Evolutionary conservation across 2,329 filamentous ascomycete species (phyloP), one percentile per base, ranked within the genome.

Genomic region (Periconia sp.): DNA sequence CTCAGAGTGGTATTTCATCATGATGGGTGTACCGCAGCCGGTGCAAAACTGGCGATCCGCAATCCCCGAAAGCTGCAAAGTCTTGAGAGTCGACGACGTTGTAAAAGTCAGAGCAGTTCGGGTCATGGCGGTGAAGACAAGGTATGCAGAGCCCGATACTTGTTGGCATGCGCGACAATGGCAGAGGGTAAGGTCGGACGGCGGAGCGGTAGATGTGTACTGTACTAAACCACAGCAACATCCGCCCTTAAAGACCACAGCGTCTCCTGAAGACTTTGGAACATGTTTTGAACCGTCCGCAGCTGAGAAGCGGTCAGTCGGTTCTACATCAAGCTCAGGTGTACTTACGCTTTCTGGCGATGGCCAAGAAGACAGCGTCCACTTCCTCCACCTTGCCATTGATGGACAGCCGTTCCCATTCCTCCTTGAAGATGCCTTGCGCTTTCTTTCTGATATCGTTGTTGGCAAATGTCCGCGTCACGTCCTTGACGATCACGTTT

Each of bases 141-240:
- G 61, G 43, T 69, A 79, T 1, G 71, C 70, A 3, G 69, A 72
- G 10, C 77, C 76, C 2, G 76, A 73, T 26, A 77, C 47, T 52
- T 74, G 73, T 43, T 76, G 75, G 48, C 78, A 81, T 28, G 71
- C 71, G n/a, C 57, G 61, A 52, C 78, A 80, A 54, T 79, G 70
- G 57, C 77, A 80, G 41, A 73, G 58, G 13, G 62, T 66, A 19
- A 76, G 56, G 17, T 57, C 46, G 10, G 51, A 57, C 1, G 76
- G 74, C 1, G 64, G 52, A 1, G 47, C 48, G 11, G 65, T 68
- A 37, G 66, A 67, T 1, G 60, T 69, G 60, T 76, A 79, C 26
- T 60, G 63, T 22, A 79, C 65, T 33, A 65, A 57, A 10, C 67
- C 64, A 45, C 77, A 79, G 31, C 67, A 66, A 46, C 76, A 78